Base-by-base conservation (phyloP, 306 rosid species). In the Lathyrus tuberosus region DNA sequence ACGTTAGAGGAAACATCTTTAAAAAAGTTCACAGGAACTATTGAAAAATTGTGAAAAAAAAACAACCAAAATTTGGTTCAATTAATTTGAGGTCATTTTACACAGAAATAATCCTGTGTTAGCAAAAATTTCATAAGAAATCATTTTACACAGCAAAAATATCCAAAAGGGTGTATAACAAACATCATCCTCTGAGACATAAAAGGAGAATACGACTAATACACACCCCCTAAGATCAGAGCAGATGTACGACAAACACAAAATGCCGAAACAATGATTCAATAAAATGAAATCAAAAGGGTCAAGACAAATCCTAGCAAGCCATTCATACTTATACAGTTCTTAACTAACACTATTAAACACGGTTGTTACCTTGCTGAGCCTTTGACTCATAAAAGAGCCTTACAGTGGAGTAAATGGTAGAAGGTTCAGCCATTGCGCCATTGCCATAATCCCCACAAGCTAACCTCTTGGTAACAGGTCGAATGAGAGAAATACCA, bases 401-500 rank as follows among this genome's bases (percentile, higher is more conserved):
- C 60, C 95, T 87, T 3, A 94, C 92, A 22, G 97, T 88, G 0
- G 97, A 85, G 85, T 84, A 94, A 46, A 94, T 94, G 52, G 87
- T 65, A 44, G 92, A 81, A 46, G 96, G 92, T 78, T 94, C 99
- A 16, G 97, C 97, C 99, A 94, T 94, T 61, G 99, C 99, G 20
- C 97, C 99, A 64, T 87, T 90, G 75, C 99, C 99, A 18, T 84
- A 87, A 75, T 94, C 99, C 44, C 97, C 90, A 44, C 83, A 74
- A 52, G 99, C 96, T 70, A 87, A 74, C 72, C 92, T 85, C 86
- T 85, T 91, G 0, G 81, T 43, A 47, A 90, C 91, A 15, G 99
- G 97, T 10, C 91, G 95, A 65, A 94, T 91, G 77, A 94, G 95
- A 56, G 90, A 79, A 63, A 89, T 88, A 52, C 99, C 97, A 38